Base-by-base conservation (phyloP, 768 basidiomycete species). In the Cyclocybe aegerita region DNA sequence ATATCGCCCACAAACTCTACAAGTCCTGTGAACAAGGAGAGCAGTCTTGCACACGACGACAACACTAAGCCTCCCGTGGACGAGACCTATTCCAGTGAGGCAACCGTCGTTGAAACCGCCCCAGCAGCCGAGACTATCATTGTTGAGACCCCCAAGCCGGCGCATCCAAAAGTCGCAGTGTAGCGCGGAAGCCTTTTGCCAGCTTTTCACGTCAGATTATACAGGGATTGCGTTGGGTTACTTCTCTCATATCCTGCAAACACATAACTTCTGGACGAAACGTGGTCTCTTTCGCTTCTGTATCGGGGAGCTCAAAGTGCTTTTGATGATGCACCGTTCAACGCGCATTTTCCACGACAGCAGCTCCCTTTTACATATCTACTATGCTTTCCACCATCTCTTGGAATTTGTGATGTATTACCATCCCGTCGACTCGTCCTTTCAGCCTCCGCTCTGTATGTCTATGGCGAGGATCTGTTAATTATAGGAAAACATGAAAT, bases 1-100 rank as follows among this genome's bases (percentile, higher is more conserved):
- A 74, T 86, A 52, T 90, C 88, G 12, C 88, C 88, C n/a, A 88
- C 85, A 17, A 86, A 83, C 56, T 77, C 80, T 7, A 77, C 78
- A 37, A 85, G 80, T 59, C 80, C 85, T 1, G 75, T 82, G 48
- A 77, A 73, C 63, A 86, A 85, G 65, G 88, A 91, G 61, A 80
- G 79, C 52, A 68, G 71, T 30, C 71, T 80, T 16, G 63, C 73
- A 36, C 73, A 78, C 46, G 65, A 73, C 53, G 67, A 70, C 40
- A 66, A 64, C 50, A 68, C 61, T 16, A 61, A 48, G 37, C 30
- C 33, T 23, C 14, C n/a, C 35, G 35, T 31, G 30, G 37, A 16
- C 14, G 34, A 48, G 16, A 45, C 52, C 10, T 37, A 10, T 14
- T 8, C 46, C 15, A 44, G 42, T 33, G 46, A 49, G 30, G 23